Base-by-base conservation (phyloP, 495 filamentous ascomycete genomes). In the Oidiodendron maius region DNA sequence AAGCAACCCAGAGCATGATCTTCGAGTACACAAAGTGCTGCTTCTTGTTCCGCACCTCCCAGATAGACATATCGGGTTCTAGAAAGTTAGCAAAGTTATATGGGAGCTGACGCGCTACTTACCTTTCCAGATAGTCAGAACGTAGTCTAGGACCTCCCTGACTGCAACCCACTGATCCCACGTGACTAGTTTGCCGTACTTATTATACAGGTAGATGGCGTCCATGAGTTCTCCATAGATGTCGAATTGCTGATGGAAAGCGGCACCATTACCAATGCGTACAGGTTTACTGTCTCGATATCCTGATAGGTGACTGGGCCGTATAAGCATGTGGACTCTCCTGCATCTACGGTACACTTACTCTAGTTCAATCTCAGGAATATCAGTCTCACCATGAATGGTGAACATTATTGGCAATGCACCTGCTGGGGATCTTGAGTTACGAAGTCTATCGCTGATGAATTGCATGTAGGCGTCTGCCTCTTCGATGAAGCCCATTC, bases 221-320 rank as follows among this genome's bases (percentile, higher is more conserved):
- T 88, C 83, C 74, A 88, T 78, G 1, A 88, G 71, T 59, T 88
- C 84, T 17, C 84, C 83, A 53, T 87, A 88, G 34, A 86, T 87
- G 51, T 88, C 84, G 40, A 86, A 76, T 56, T 88, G 84, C 36
- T 77, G 78, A 59, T 88, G 84, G 61, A 76, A 84, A 5, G 82
- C 82, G 1, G 84, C 84, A 4, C 80, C 83, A 56, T 88, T 88
- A 22, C 83, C 84, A 37, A 87, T 80, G n/a, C 83, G 76, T 12
- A 87, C 83, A 0, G 83, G 83, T 46, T 66, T 75, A 58, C 80
- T 84, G 10, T 75, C 75, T 38, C 74, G 71, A 61, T 88, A 86
- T 22, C 84, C 84, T 38, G 81, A 76, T 12, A 88, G 71, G 50
- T 88, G 84, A 36, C 56, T 62, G 21, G 17, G 24, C 17, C 41